Conservation (phyloP, 352 stramenopile species). For the Phytophthora pisi region DNA sequence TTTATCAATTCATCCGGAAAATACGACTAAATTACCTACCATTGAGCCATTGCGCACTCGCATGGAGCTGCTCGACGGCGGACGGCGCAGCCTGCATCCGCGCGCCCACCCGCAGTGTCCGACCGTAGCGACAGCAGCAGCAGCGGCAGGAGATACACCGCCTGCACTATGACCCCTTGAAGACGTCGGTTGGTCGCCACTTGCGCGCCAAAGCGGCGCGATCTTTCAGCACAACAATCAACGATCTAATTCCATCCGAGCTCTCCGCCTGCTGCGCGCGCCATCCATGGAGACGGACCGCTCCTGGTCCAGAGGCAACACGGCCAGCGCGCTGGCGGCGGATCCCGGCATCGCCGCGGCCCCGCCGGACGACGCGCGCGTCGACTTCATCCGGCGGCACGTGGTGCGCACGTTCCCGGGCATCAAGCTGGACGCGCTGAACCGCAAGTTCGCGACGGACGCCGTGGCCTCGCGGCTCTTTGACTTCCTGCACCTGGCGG, state of each 20-base stretch:
- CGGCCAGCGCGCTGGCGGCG: conserved; percentile 1
- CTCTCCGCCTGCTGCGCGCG: too few species aligned
- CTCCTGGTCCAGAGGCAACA: conserved; percentile 24
- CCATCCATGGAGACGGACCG: conserved; percentile 27
- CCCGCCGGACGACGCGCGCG: conserved; percentile 61
- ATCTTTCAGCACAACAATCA: conserved; percentile 1
- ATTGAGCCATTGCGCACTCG: too few species aligned
- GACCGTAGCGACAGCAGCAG: too few species aligned
- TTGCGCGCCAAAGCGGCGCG: background rate
- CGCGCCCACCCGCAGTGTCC: too few species aligned
- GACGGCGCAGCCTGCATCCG: too few species aligned
- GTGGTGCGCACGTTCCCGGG: conserved; percentile 71
- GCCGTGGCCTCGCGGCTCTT: conserved; percentile 63
- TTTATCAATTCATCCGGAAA: too few species aligned
- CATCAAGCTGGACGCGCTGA: conserved; percentile 62
- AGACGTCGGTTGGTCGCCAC: too few species aligned
- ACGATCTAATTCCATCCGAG: too few species aligned
- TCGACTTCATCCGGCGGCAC: conserved; percentile 71
- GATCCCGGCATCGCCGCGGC: conserved; percentile 10
- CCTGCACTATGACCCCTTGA: too few species aligned
- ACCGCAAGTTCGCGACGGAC: conserved; percentile 70
- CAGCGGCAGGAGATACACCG: too few species aligned
- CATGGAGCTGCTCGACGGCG: too few species aligned
- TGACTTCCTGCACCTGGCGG: conserved; percentile 72
- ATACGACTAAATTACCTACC: too few species aligned